Conservation (phyloP, 805 yeast species). For the Metschnikowia peoriensis region DNA sequence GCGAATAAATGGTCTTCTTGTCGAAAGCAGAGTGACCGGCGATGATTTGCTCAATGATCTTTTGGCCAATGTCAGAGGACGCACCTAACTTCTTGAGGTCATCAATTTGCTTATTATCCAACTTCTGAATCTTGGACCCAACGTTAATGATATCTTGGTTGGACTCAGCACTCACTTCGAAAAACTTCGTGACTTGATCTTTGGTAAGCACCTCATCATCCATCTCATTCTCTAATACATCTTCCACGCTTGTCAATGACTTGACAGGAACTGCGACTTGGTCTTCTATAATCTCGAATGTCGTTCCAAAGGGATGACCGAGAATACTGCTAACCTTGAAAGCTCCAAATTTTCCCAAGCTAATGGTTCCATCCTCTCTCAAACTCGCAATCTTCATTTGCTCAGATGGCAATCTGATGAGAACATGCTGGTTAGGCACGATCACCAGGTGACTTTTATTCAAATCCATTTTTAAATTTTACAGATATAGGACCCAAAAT, state of each 20-base stretch:
- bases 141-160: slow-evolving; percentile 66
- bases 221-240: slow-evolving; percentile 16
- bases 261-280: slow-evolving; percentile 49
- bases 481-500: neutral
- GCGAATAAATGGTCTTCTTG: slow-evolving; percentile 84
- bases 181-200: slow-evolving; percentile 36
- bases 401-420: slow-evolving; percentile 79
- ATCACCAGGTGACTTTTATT: slow-evolving; percentile 32
- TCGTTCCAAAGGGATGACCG: slow-evolving; percentile 83
- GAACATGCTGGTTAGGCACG: slow-evolving; percentile 49
- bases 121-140: slow-evolving; percentile 68
- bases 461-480: slow-evolving; percentile 1
- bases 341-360: slow-evolving; percentile 89
- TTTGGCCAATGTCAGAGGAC: slow-evolving; percentile 63
- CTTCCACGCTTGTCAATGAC: slow-evolving; percentile 27
- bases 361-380: slow-evolving; percentile 56
- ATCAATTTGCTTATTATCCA: slow-evolving; percentile 81
- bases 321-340: slow-evolving; percentile 71
- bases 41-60: slow-evolving; percentile 77
- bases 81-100: slow-evolving; percentile 69
- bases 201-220: slow-evolving; percentile 40
- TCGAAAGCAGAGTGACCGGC: slow-evolving; percentile 84
- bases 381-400: slow-evolving; percentile 72
- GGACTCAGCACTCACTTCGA: slow-evolving; percentile 51
- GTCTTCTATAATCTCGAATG: slow-evolving; percentile 76